Evolutionary conservation across 495 filamentous ascomycete species (phyloP).

Genomic region (Podospora sp.): DNA sequence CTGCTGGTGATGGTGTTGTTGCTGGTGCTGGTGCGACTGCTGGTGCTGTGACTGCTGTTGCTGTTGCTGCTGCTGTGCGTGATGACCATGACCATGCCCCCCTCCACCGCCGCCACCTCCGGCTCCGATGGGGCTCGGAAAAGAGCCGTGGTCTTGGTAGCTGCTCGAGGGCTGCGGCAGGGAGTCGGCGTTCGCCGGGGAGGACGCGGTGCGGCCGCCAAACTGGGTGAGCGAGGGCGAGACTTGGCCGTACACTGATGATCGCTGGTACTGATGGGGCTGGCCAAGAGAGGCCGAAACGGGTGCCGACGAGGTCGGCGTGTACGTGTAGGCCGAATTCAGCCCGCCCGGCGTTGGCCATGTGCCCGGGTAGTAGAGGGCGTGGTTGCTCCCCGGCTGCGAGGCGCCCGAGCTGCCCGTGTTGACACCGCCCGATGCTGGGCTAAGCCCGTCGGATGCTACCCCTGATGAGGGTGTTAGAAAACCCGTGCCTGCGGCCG

Average conservation of each 20-base stretch:
- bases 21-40: not conserved
- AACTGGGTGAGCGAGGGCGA: conserved; percentile 29
- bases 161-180: conserved; percentile 28
- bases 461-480: conserved; percentile 47
- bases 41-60: conserved; percentile 33
- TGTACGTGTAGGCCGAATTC: conserved; percentile 55
- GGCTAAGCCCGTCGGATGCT: conserved; percentile 62
- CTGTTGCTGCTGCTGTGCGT: conserved; percentile 34
- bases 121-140: conserved; percentile 38
- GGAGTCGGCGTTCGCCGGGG: conserved; percentile 36
- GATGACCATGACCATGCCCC: conserved; percentile 16
- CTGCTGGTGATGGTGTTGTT: too few relatives aligned
- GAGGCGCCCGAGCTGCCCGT: conserved; percentile 56
- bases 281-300: conserved; percentile 23
- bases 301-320: conserved; percentile 36
- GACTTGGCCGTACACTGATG: conserved; percentile 18
- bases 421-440: conserved; percentile 61
- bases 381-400: conserved; percentile 31
- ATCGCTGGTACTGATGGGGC: conserved; percentile 27
- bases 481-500: conserved; percentile 52
- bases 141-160: conserved; percentile 38
- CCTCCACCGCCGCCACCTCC: conserved; percentile 25
- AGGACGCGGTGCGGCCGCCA: conserved; percentile 37
- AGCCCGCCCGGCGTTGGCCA: conserved; percentile 56
- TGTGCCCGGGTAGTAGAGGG: conserved; percentile 51